These are phyloP conservation scores for Globisporangium radiosum DNA, from an alignment of 352 stramenopile genomes.

Conservation along the genomic window DNA sequence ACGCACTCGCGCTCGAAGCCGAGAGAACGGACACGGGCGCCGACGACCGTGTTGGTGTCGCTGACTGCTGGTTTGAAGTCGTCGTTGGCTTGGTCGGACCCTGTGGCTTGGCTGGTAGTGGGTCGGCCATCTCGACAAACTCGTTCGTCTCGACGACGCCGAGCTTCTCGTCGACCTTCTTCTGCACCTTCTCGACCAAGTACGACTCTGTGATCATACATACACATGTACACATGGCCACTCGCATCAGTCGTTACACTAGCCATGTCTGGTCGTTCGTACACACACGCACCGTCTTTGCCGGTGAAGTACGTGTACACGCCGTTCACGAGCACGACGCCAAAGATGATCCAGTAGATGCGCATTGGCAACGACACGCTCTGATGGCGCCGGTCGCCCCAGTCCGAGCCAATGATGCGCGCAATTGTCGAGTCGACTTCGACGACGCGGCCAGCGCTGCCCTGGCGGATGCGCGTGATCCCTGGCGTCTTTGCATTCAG, in stretches of 20 bases:
- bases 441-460: slow-evolving; percentile 23
- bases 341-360: slow-evolving; percentile 66
- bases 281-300: slow-evolving; percentile 28
- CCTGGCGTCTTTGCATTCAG: slow-evolving; percentile 17
- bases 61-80: not conserved
- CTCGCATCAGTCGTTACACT: no score
- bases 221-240: not conserved
- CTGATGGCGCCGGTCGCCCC: slow-evolving; percentile 63
- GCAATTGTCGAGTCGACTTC: slow-evolving; percentile 53
- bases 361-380: slow-evolving; percentile 60
- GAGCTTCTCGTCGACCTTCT: slow-evolving; percentile 50
- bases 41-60: not conserved
- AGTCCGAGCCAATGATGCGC: slow-evolving; percentile 70
- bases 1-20: slow-evolving; percentile 9
- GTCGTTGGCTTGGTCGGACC: not conserved
- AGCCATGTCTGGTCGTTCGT: no score
- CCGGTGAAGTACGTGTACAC: slow-evolving; percentile 47
- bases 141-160: slow-evolving; percentile 38
- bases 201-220: slow-evolving; percentile 26
- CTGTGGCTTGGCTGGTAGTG: not conserved
- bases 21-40: slow-evolving; percentile 18
- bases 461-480: slow-evolving; percentile 31
- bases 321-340: slow-evolving; percentile 48
- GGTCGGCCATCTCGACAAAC: slow-evolving; percentile 26
- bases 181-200: slow-evolving; percentile 42